Base-by-base conservation (phyloP, 805 yeast species). In the Metschnikowia picachoensis region DNA sequence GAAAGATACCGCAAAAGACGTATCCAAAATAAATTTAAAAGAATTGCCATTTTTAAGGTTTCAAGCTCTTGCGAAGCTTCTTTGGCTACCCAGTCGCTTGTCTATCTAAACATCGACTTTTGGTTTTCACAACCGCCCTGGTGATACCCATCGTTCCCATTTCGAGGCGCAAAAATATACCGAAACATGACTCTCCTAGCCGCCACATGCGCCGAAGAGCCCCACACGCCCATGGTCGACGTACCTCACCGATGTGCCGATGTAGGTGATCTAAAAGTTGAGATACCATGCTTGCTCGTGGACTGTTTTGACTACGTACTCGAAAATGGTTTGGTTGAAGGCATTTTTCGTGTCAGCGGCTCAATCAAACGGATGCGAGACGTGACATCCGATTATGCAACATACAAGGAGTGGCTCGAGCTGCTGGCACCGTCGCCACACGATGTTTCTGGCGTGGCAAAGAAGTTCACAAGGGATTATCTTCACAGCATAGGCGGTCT, bases 301-400 rank as follows among this genome's bases (percentile, higher is more conserved):
- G 60, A 57, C 30, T 50, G 62, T 32, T 58, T 59, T 37, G 31
- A 52, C 13, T 59, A 52, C 42, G 49, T 65, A 5, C 43, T 57
- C 8, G 43, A 38, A 6, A 49, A 59, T 7, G 53, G 56, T 7
- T 41, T 59, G 1, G 51, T 50, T 16, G 66, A 65, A 40, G 70
- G 70, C 14, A 49, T 64, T 8, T 66, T 66, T 44, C 52, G 70
- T 28, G 57, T 66, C 15, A 63, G 60, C 39, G 70, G 70, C 10
- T 64, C 68, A 1, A 56, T 57, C 28, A 57, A 60, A 37, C 56
- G 66, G 30, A 55, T 55, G 47, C 46, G 48, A 11, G 50, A 41
- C 29, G 55, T 65, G 15, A 52, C 59, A 30, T 43, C 51, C 3
- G 56, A 61, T 44, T 51, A 50, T 39, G 39, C 53, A 14, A 48